Base-by-base conservation (phyloP, 2,329 filamentous ascomycete genomes). In the Penicillium sumatraense region DNA sequence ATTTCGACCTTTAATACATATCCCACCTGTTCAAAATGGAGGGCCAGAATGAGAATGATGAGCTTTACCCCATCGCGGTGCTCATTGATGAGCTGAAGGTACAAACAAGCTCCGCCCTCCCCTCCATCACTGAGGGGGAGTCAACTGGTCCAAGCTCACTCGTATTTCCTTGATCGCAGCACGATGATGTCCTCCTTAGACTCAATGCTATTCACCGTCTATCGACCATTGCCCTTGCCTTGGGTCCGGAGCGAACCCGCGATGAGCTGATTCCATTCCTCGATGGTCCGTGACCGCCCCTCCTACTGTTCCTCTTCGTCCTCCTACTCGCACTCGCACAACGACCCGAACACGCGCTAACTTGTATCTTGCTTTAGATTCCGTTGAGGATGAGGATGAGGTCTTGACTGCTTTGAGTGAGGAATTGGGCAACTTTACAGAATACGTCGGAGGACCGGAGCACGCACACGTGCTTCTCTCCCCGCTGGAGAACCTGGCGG, bases 71-170 rank as follows among this genome's bases (percentile, higher is more conserved):
- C 76, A 99, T 99, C 83, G 95, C 96, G 74, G 95, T 99, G 68
- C 88, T 99, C 79, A 99, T 99, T 80, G 95, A 99, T 79, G 95
- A 99, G 86, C 85, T 99, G 73, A 99, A 97, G 91, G 93, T 96
- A 86, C 38, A 42, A 42, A 13, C 36, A 49, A 44, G 23, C 33
- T 51, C 42, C 47, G 42, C 66, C 61, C 65, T 62, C 49, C 27
- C 59, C 48, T 51, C 40, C 29, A 21, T 46, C 31, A 16, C 35
- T 38, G 21, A 44, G 52, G 46, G 38, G 41, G 24, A 42, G 21
- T 42, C 18, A 27, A 51, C 40, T 44, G 49, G 16, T 41, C 50
- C 33, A 56, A 56, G 60, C 16, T 31, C 14, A 27, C 61, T 71
- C 55, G 71, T 59, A 35, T 51, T 42, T 38, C 36, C 42, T 49